phyloP scores from a whole-genome alignment of 768 basidiomycete species.

The Leccinum fibrillosum region DNA sequence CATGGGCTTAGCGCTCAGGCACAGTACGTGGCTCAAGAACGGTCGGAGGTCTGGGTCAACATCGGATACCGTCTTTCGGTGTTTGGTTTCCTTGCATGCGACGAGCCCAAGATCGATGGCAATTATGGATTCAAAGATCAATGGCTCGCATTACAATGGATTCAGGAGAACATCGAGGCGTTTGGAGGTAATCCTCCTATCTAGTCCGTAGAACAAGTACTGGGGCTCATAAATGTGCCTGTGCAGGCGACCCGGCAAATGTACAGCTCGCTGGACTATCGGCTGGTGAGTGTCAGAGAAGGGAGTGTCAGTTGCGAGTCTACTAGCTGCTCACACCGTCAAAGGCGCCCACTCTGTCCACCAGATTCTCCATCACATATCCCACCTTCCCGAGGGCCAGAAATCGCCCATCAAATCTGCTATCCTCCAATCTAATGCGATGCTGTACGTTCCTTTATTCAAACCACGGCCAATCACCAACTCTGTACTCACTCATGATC shows the following conservation, averaged over 20 bases:
- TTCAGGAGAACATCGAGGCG: constrained; percentile 58
- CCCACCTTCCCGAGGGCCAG: constrained; percentile 52
- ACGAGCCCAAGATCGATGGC: constrained; percentile 57
- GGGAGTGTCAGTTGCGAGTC: neutral
- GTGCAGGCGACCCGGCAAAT: constrained; percentile 55
- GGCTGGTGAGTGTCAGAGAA: constrained; percentile 44
- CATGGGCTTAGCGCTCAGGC: constrained; percentile 59
- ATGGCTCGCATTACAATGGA: constrained; percentile 74
- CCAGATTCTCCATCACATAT: constrained; percentile 68
- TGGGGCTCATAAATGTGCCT: neutral
- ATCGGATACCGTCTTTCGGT: constrained; percentile 75
- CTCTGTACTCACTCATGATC: neutral
- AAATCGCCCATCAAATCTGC: constrained; percentile 66
- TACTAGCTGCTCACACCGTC: neutral
- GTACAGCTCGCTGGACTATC: constrained; percentile 69
- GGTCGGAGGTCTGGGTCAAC: constrained; percentile 72
- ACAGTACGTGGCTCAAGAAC: constrained; percentile 61
- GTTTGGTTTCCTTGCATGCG: constrained; percentile 72
- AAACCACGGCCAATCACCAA: neutral
- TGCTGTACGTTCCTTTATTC: constrained; percentile 44
- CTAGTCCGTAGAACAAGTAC: neutral
- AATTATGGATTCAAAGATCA: constrained; percentile 87
- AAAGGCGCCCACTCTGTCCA: constrained; percentile 73
- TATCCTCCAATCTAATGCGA: constrained; percentile 70
- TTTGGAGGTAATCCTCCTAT: constrained; percentile 57